Conservation (phyloP, 192 early-diverging fungal species). For the Piromyces sp. region DNA sequence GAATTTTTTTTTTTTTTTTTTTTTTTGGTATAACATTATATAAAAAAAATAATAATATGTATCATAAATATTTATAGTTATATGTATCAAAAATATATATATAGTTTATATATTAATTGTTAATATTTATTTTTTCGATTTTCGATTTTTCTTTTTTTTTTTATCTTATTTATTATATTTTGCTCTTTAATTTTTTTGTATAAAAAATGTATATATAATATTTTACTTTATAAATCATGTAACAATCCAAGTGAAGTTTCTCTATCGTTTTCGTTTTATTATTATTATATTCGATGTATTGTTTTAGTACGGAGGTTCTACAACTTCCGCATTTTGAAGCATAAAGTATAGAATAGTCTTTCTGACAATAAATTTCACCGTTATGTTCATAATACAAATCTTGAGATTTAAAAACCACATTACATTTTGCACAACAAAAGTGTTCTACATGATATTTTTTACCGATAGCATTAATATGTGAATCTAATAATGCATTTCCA, state of each 20-base stretch:
- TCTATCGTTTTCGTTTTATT: constrained; percentile 25
- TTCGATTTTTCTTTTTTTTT: too few relatives aligned
- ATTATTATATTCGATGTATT: constrained; percentile 83
- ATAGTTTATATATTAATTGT: too few relatives aligned
- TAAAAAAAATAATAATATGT: too few relatives aligned
- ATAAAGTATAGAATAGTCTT: constrained; percentile 78
- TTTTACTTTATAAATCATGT: constrained; percentile 93
- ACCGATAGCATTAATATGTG: constrained; percentile 80
- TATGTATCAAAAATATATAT: too few relatives aligned
- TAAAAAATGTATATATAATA: too few relatives aligned
- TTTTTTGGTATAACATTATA: too few relatives aligned
- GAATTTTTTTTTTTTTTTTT: too few relatives aligned
- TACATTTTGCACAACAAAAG: constrained; percentile 85
- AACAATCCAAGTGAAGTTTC: constrained; percentile 96
- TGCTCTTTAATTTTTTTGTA: too few relatives aligned
- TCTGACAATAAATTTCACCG: constrained; percentile 78
- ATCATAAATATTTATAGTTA: too few relatives aligned
- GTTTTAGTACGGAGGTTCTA: constrained; percentile 80
- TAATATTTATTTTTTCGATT: too few relatives aligned
- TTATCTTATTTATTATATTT: too few relatives aligned
- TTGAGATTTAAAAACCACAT: constrained; percentile 81
- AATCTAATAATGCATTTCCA: constrained; percentile 66
- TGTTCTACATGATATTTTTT: constrained; percentile 96
- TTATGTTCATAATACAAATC: constrained; percentile 95
- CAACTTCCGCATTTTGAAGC: constrained; percentile 90